Evolutionary conservation across 2,329 filamentous ascomycete species (phyloP).

Genomic region (Ilyonectria destructans): DNA sequence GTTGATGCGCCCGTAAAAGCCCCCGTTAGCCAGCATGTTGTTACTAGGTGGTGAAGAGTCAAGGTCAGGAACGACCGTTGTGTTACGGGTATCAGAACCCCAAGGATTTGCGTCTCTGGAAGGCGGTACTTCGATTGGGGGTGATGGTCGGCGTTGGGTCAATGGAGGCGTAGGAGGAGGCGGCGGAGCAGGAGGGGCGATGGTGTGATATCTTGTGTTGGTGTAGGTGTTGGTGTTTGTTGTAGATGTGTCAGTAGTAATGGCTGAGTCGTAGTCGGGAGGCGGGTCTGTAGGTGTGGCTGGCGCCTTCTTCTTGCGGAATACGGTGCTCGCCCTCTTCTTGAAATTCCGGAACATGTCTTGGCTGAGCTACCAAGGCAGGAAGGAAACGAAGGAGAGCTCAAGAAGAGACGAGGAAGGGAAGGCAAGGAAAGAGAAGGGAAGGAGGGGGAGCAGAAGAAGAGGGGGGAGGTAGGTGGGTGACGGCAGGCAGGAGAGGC

Average conservation of each 20-base stretch:
- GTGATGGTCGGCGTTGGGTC: constrained; percentile 5
- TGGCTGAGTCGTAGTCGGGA: constrained; percentile 18
- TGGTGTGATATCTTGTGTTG: constrained; percentile 4
- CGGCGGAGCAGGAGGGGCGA: constrained; percentile 15
- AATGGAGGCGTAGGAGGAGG: constrained; percentile 20
- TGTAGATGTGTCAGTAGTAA: constrained; percentile 10
- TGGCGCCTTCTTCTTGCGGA: constrained; percentile 41
- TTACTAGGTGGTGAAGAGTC: constrained; percentile 46
- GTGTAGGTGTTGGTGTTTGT: constrained; percentile 13
- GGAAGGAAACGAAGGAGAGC: not conserved
- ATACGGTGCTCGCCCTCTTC: constrained; percentile 44
- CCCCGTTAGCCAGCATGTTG: constrained; percentile 49
- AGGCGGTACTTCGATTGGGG: not conserved
- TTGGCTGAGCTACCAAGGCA: constrained; percentile 5
- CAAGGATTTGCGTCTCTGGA: constrained; percentile 17
- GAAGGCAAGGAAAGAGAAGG: not conserved
- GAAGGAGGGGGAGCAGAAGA: not conserved
- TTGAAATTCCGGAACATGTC: constrained; percentile 49
- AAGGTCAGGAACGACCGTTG: constrained; percentile 45
- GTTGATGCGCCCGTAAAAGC: constrained; percentile 52
- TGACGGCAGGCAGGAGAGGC: not conserved
- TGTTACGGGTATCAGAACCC: constrained; percentile 28
- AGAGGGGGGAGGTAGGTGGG: not conserved
- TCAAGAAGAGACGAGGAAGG: not conserved
- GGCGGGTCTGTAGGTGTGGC: constrained; percentile 34